Evolutionary conservation across 805 yeast genomes (phyloP), one percentile per base, ranked within the genome.

Genomic region (Saccharomycopsis sp.): DNA sequence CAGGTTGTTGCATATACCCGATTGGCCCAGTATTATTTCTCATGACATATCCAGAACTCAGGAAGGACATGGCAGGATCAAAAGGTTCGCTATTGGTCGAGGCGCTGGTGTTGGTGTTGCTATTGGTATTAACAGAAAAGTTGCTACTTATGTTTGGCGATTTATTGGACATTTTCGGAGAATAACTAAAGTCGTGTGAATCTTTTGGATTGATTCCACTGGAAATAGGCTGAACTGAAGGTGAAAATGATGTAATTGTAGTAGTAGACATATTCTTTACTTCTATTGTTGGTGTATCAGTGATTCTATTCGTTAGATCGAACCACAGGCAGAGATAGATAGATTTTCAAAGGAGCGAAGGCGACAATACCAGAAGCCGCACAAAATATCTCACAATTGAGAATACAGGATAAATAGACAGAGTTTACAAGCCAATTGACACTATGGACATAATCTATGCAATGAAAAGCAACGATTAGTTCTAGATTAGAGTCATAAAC

Each of bases 121-220:
- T 19, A 17, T 12, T 17, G 22, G 12, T 44, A 44, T 17, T 44
- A 19, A 3, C 22, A 44, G 19, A 17, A 44, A 17, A 17, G 22
- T 12, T 44, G 49, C 22, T 17, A 44, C 22, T 44, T 17, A 17
- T 44, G 22, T 44, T 44, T n/a, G 22, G 19, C 22, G 49, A 44
- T 44, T 44, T 44, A 44, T 44, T 19, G 49, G 49, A 17, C 49
- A 44, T 44, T 17, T 44, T 44, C 7, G 49, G 49, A 44, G 49
- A 44, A 44, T 44, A 44, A 17, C 49, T 44, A 17, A 44, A 44
- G 49, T 44, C 22, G 22, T 44, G 49, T 12, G 20, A 12, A 17
- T 44, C 49, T 44, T 44, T 44, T 29, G 38, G 38, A 29, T 5
- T 5, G 22, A 44, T 44, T 17, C 49, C 49, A 17, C 49, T 44